phyloP scores from a whole-genome alignment of 2,329 filamentous ascomycete genomes.

The Neocucurbitaria cava region DNA sequence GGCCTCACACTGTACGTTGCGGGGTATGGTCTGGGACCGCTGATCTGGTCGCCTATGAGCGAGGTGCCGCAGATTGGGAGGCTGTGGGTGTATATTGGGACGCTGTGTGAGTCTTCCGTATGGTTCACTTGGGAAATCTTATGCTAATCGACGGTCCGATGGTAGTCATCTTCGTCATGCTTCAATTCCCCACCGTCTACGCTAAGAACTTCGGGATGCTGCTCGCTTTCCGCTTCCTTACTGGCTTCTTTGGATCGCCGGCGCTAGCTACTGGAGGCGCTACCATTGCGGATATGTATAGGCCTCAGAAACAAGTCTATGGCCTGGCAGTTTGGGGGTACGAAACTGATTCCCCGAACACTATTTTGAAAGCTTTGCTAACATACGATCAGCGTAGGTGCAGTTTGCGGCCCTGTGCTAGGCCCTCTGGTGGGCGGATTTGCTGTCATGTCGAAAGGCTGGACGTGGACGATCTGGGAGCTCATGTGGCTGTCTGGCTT shows the following conservation, averaged over 20 bases:
- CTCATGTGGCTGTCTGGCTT: slow-evolving; percentile 52
- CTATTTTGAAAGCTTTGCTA: too few relatives aligned
- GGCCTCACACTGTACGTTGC: slow-evolving; percentile 50
- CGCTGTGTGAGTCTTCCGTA: too few relatives aligned
- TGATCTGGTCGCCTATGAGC: slow-evolving; percentile 52
- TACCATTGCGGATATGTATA: slow-evolving; percentile 55
- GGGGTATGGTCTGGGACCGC: slow-evolving; percentile 44
- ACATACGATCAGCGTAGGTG: too few relatives aligned
- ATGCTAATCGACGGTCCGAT: too few relatives aligned
- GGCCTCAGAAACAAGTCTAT: slow-evolving; percentile 48
- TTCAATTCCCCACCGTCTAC: slow-evolving; percentile 56
- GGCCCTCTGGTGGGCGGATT: slow-evolving; percentile 55
- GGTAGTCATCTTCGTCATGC: slow-evolving; percentile 59
- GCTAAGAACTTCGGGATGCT: slow-evolving; percentile 59
- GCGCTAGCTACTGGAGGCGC: slow-evolving; percentile 56
- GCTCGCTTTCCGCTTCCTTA: slow-evolving; percentile 59
- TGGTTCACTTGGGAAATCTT: too few relatives aligned
- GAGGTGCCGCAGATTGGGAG: slow-evolving; percentile 50
- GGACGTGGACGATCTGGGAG: slow-evolving; percentile 54
- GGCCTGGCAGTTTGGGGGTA: slow-evolving; percentile 51
- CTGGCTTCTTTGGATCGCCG: slow-evolving; percentile 57
- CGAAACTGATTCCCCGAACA: too few relatives aligned
- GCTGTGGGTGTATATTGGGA: too few relatives aligned
- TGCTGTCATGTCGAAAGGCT: slow-evolving; percentile 44
- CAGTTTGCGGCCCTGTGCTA: too few relatives aligned